These are phyloP conservation scores for Pestalotiopsis sp. DNA, from an alignment of 2,329 filamentous ascomycete genomes.

Conservation along the genomic window DNA sequence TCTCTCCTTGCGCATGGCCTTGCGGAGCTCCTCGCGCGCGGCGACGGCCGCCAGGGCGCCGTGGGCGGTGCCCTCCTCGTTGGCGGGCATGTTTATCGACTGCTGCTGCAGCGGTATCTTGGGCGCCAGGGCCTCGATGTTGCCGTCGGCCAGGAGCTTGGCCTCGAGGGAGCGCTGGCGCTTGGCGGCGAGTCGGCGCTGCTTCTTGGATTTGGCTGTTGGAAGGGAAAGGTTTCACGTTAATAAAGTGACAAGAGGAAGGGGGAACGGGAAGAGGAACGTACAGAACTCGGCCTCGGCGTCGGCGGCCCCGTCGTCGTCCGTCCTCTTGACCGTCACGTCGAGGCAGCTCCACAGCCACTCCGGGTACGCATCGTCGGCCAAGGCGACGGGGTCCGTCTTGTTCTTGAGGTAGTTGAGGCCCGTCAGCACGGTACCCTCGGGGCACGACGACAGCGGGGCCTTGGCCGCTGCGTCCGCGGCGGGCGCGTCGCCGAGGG, in stretches of 20 bases:
- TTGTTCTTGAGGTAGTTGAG: constrained; percentile 78
- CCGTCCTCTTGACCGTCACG: constrained; percentile 56
- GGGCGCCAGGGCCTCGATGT: constrained; percentile 65
- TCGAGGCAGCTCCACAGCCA: constrained; percentile 80
- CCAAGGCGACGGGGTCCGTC: constrained; percentile 71
- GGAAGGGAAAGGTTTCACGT: neutral
- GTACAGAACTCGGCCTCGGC: constrained; percentile 80
- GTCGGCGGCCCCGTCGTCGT: constrained; percentile 51
- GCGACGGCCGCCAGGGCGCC: constrained; percentile 50
- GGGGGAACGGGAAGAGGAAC: constrained; percentile 33
- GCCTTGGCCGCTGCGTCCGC: constrained; percentile 18
- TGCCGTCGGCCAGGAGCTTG: constrained; percentile 64
- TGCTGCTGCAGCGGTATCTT: constrained; percentile 79
- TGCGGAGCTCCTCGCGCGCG: constrained; percentile 65
- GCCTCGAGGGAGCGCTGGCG: constrained; percentile 59
- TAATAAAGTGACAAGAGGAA: neutral
- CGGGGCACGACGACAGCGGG: constrained; percentile 55
- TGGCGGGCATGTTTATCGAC: constrained; percentile 70
- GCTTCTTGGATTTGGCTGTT: constrained; percentile 82
- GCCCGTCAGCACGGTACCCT: constrained; percentile 72
- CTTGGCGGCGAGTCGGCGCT: constrained; percentile 72
- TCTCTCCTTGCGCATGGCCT: constrained; percentile 74
- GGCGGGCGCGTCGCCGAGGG: constrained; percentile 24
- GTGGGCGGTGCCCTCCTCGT: constrained; percentile 42
- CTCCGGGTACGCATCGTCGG: constrained; percentile 75